phyloP scores from a whole-genome alignment of 2,329 filamentous ascomycete species.

The Scedosporium boydii region DNA sequence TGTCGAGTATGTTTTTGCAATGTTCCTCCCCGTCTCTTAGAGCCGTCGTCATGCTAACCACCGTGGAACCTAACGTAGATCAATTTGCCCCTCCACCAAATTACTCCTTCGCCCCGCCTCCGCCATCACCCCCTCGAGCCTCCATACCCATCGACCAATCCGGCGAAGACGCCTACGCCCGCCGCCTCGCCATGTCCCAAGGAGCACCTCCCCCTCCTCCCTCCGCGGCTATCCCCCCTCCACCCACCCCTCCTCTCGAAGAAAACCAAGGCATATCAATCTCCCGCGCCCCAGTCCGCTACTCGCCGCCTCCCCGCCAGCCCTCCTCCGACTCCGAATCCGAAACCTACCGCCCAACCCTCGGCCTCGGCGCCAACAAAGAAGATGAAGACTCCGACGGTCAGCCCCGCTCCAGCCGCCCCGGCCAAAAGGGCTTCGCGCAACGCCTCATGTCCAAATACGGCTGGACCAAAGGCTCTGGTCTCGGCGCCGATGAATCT shows the following conservation, averaged over 20 bases:
- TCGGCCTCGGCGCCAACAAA: slow-evolving; percentile 35
- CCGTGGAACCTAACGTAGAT: slow-evolving; percentile 23
- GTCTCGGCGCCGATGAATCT: slow-evolving; percentile 70
- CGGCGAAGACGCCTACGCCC: slow-evolving; percentile 61
- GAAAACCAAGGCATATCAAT: slow-evolving; percentile 42
- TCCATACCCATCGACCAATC: slow-evolving; percentile 47
- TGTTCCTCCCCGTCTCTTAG: neutral
- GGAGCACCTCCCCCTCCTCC: slow-evolving; percentile 23
- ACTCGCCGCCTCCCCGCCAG: slow-evolving; percentile 41
- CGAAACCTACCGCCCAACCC: slow-evolving; percentile 36
- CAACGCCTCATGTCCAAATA: slow-evolving; percentile 86
- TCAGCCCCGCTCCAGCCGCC: slow-evolving; percentile 51
- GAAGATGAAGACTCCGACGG: slow-evolving; percentile 19
- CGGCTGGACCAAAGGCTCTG: slow-evolving; percentile 82
- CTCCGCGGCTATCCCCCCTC: slow-evolving; percentile 19
- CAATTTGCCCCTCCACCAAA: slow-evolving; percentile 51
- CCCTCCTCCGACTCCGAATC: slow-evolving; percentile 19
- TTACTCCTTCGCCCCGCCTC: slow-evolving; percentile 48
- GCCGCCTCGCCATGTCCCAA: slow-evolving; percentile 49
- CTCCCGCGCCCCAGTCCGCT: slow-evolving; percentile 69
- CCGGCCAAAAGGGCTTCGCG: slow-evolving; percentile 77
- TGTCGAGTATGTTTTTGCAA: slow-evolving; percentile 12
- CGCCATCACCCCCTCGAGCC: slow-evolving; percentile 35
- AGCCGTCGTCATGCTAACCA: neutral
- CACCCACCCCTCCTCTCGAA: slow-evolving; percentile 24